phyloP scores from a whole-genome alignment of 148 eudicot species.

The Cornus kousa region DNA sequence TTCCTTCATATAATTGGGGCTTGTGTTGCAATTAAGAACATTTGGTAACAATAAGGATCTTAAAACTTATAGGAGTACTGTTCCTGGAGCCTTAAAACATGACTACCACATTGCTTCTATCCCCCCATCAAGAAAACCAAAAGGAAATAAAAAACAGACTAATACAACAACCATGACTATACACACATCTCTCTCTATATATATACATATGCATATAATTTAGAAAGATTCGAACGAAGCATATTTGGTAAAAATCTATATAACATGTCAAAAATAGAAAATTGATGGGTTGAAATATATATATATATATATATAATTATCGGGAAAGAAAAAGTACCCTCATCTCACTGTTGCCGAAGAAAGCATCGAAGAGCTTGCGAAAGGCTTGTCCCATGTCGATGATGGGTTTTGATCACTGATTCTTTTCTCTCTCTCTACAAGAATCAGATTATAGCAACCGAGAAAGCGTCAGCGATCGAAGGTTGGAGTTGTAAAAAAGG shows the following conservation, averaged over 20 bases:
- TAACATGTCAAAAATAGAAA: neutral
- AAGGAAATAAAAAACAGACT: neutral
- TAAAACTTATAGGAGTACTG: too few species aligned
- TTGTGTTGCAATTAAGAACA: too few species aligned
- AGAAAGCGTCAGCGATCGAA: conserved; percentile 10
- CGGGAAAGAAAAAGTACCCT: conserved; percentile 40
- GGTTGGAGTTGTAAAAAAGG: neutral
- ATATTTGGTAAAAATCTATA: neutral
- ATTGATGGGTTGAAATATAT: too few species aligned
- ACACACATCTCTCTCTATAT: too few species aligned
- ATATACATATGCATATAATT: too few species aligned
- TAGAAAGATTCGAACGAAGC: neutral
- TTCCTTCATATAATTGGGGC: too few species aligned
- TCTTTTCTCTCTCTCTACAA: neutral
- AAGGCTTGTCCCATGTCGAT: conserved; percentile 88
- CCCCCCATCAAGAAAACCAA: neutral
- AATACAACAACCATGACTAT: neutral
- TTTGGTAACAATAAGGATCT: too few species aligned
- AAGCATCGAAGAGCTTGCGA: conserved; percentile 93
- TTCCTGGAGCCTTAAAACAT: too few species aligned
- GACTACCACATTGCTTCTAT: neutral
- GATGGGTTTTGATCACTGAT: conserved; percentile 19
- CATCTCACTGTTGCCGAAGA: conserved; percentile 98
- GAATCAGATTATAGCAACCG: neutral
- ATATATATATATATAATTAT: neutral